Conservation (phyloP, 306 rosid genomes). For the Lupinus albus region DNA sequence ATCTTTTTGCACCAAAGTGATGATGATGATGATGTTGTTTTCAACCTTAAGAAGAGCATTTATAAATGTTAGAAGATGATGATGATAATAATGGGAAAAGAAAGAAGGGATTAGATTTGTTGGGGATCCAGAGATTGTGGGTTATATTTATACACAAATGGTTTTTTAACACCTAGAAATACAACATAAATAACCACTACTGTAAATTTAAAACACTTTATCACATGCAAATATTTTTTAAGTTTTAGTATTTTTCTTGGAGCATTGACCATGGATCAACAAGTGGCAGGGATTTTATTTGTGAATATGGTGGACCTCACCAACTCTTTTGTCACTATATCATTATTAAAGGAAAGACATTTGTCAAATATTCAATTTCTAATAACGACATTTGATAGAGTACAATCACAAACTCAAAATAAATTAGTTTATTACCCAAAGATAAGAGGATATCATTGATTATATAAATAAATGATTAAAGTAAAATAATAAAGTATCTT, state of each 20-base stretch:
- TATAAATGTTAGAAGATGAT: neutral
- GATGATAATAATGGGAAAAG: neutral
- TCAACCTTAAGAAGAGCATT: constrained; percentile 32
- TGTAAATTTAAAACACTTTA: too few species aligned
- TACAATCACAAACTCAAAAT: too few species aligned
- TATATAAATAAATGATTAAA: too few species aligned
- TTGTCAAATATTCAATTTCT: too few species aligned
- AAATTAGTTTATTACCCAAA: too few species aligned
- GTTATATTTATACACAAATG: constrained; percentile 38
- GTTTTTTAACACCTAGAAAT: too few species aligned
- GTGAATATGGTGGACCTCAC: neutral
- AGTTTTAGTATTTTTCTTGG: neutral
- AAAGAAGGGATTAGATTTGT: neutral
- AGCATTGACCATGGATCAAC: neutral
- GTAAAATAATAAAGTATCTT: too few species aligned
- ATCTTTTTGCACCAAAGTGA: constrained; percentile 35
- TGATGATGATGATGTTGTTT: neutral
- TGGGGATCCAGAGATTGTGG: constrained; percentile 32
- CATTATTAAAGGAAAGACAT: too few species aligned
- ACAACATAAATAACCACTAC: too few species aligned
- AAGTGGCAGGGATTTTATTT: neutral
- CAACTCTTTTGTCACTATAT: constrained; percentile 12
- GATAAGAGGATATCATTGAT: too few species aligned
- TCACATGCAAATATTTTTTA: too few species aligned
- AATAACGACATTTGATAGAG: too few species aligned